Conservation (phyloP, 2,329 filamentous ascomycete species). For the Talaromyces sp. region DNA sequence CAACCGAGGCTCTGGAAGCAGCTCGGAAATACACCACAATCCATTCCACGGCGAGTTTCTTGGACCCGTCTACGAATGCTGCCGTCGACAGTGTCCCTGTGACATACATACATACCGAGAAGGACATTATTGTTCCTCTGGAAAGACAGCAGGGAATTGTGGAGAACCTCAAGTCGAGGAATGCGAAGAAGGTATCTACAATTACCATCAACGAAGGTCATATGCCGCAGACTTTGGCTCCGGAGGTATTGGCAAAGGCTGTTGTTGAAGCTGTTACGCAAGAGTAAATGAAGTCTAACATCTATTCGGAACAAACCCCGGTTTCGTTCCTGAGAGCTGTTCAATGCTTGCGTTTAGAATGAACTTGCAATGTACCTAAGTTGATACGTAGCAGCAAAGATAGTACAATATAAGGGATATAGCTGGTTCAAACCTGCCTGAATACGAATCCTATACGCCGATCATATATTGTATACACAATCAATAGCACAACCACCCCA, state of each 20-base stretch:
- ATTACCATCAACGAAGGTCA: conserved; percentile 28
- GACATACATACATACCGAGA: conserved; percentile 29
- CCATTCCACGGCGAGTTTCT: conserved; percentile 30
- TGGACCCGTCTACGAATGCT: conserved; percentile 24
- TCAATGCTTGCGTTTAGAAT: not conserved
- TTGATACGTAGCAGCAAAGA: too few relatives aligned
- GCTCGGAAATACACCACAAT: conserved; percentile 17
- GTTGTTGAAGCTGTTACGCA: conserved; percentile 6
- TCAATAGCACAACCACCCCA: not conserved
- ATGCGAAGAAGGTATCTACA: conserved; percentile 31
- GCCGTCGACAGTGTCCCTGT: conserved; percentile 31
- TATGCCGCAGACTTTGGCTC: conserved; percentile 21
- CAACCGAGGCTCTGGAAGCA: conserved; percentile 11
- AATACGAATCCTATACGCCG: not conserved
- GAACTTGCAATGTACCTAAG: not conserved
- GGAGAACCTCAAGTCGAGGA: conserved; percentile 27
- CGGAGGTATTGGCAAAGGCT: conserved; percentile 20
- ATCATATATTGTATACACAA: not conserved
- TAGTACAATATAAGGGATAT: not conserved
- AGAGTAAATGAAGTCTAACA: not conserved
- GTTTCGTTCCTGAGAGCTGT: not conserved
- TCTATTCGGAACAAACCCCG: too few relatives aligned
- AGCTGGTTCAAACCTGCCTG: not conserved
- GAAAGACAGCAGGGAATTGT: conserved; percentile 26
- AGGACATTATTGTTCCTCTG: conserved; percentile 26